Evolutionary conservation across 805 yeast genomes (phyloP), one percentile per base, ranked within the genome.

Genomic region (Metschnikowia bowlesiae): DNA sequence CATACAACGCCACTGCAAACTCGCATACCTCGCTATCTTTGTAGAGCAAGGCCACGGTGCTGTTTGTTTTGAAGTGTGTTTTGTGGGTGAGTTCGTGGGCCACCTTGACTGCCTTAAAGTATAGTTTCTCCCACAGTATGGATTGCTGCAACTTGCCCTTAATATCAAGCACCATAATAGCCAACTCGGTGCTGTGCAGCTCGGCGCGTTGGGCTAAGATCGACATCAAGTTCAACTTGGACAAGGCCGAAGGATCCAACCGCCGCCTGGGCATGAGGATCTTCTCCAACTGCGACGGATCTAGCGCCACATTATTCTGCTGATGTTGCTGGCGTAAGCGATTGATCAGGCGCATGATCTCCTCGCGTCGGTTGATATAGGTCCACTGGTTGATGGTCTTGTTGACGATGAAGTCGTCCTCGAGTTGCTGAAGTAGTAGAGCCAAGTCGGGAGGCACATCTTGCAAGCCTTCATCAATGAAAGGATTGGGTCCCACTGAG

Each of bases 71-170:
- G 31, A 89, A 68, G 1, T 88, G 82, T 10, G 86, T 74, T 59
- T 84, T 84, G 61, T 85, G 89, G 42, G 82, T 75, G 53, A 89
- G 84, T 63, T 85, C 87, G 64, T 85, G 89, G 0, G 97, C 96
- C 8, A 94, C 84, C 60, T 87, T 89, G 62, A 89, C 96, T 0
- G 97, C 86, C 58, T 85, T 81, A 38, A 84, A 65, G 55, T 89
- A 87, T 13, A 94, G 73, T 62, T 89, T 90, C 51, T 89, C 97
- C 99, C 99, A 94, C 1, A 92, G 75, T 11, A 92, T 85, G 0
- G 86, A 70, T 34, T 75, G 75, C 0, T 79, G 73, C 61, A 91
- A 97, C 63, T 89, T 91, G 6, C 97, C 97, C 57, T 81, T 86
- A 3, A 78, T 63, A 62, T 90, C 96, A 11, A 94, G 71, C 1